Conservation (phyloP, 768 basidiomycete species). For the Hericium rajendrae region DNA sequence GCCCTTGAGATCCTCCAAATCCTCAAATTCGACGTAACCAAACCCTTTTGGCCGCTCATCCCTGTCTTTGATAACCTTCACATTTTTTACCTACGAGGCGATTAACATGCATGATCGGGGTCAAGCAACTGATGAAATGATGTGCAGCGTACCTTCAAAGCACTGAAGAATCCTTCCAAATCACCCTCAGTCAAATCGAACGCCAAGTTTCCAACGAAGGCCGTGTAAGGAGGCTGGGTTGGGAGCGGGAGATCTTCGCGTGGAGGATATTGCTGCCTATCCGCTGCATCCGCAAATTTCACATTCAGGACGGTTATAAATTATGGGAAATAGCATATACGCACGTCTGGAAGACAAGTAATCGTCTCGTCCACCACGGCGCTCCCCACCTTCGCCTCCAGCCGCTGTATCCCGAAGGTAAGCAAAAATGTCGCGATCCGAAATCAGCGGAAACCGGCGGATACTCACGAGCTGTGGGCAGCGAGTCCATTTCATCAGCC, state of each 20-base stretch:
- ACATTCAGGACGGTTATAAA: neutral
- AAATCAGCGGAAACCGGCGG: conserved; percentile 1
- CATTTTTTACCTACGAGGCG: conserved; percentile 54
- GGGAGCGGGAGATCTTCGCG: conserved; percentile 96
- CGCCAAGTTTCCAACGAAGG: conserved; percentile 91
- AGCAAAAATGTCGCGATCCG: neutral
- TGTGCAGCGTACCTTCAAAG: conserved; percentile 39
- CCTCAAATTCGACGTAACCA: conserved; percentile 94
- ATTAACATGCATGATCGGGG: neutral
- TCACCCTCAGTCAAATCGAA: conserved; percentile 87
- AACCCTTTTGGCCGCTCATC: conserved; percentile 97
- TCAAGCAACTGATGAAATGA: neutral
- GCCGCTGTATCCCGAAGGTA: conserved; percentile 40
- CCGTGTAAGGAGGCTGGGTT: conserved; percentile 87
- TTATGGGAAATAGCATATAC: conserved; percentile 16
- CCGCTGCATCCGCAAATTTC: conserved; percentile 25
- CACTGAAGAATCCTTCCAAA: conserved; percentile 70
- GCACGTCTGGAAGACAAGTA: conserved; percentile 52
- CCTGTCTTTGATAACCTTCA: conserved; percentile 88
- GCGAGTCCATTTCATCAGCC: conserved; percentile 96
- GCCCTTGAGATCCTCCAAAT: conserved; percentile 76
- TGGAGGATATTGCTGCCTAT: conserved; percentile 48
- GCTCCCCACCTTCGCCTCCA: conserved; percentile 50
- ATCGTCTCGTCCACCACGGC: conserved; percentile 47
- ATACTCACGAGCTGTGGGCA: conserved; percentile 87